These are phyloP conservation scores for Samsoniella hepiali DNA, from an alignment of 2,329 filamentous ascomycete species.

Conservation along the genomic window DNA sequence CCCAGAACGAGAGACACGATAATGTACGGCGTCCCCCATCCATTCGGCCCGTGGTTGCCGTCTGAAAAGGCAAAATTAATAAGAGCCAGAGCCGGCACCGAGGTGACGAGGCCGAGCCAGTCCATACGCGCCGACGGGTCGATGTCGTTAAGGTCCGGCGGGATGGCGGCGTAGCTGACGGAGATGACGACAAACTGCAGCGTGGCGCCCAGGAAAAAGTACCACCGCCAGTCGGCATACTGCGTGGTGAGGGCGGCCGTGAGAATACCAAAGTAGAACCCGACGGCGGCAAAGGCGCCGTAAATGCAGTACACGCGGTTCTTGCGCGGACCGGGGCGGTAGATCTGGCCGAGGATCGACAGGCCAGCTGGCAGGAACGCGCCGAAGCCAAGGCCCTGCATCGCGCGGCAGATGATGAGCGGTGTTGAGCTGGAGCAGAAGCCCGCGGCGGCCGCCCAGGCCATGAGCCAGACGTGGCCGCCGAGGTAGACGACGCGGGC, in stretches of 20 bases:
- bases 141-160: slow-evolving; percentile 31
- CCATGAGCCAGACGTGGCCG: slow-evolving; percentile 55
- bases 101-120: slow-evolving; percentile 54
- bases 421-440: slow-evolving; percentile 61
- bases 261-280: slow-evolving; percentile 64
- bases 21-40: slow-evolving; percentile 66
- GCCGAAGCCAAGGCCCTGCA: slow-evolving; percentile 66
- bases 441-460: slow-evolving; percentile 63
- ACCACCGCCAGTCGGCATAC: slow-evolving; percentile 63
- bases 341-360: slow-evolving; percentile 65
- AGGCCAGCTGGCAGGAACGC: slow-evolving; percentile 68
- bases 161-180: slow-evolving; percentile 40
- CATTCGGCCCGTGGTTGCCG: slow-evolving; percentile 56
- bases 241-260: slow-evolving; percentile 61
- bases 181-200: slow-evolving; percentile 46
- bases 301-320: slow-evolving; percentile 63
- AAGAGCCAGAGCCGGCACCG: slow-evolving; percentile 57
- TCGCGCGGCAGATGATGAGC: slow-evolving; percentile 64
- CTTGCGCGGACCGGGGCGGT: slow-evolving; percentile 68
- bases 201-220: slow-evolving; percentile 62
- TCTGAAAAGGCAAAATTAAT: slow-evolving; percentile 67
- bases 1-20: slow-evolving; percentile 58
- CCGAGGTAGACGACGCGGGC: slow-evolving; percentile 52
- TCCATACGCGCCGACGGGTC: slow-evolving; percentile 48
- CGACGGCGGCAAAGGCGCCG: slow-evolving; percentile 54